Evolutionary conservation across 2,329 filamentous ascomycete species (phyloP), one percentile per base, ranked within the genome.

Genomic region (Ophiostoma sp.): DNA sequence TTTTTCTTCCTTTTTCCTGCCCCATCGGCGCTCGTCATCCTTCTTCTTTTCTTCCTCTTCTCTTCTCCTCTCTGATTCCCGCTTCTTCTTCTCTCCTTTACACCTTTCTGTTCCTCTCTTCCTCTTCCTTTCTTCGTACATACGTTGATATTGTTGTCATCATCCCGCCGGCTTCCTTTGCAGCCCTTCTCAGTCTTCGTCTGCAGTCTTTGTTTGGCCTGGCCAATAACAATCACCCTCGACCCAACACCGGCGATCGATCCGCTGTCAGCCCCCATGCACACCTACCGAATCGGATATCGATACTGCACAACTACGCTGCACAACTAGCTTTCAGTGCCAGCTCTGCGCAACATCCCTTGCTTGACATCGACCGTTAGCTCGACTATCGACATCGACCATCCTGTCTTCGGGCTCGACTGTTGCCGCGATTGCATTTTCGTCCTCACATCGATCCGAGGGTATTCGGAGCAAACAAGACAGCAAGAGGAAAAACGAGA

Each of bases 211-310:
- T 20, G 31, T 67, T 20, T 17, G 10, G 10, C 64, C 15, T 20
- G 20, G 44, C 44, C 44, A 48, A 48, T 48, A 48, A n/a, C 44
- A n/a, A 48, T 20, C 17, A 48, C 20, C 17, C 44, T 48, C 44
- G 20, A 33, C 66, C 3, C 39, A 48, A 67, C 17, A 31, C n/a
- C 35, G 64, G 64, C 35, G 64, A 67, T 67, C 52, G 52, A 57
- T 57, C 52, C 52, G 52, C 52, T 62, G 57, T 33, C 57, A 62
- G 57, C 57, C 27, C 27, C 57, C n/a, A 41, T 27, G 17, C 41
- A 39, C 41, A 41, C 64, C 64, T 39, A 33, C 57, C 57, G 57
- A 62, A 31, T 31, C 57, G 57, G 23, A 31, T 62, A 62, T 27
- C 57, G 27, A 60, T 33, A 33, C 57, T 62, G 57, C 57, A 62